A percentile compares a stretch with the other conserved stretches of the same genome.
Evolutionary conservation across 2,329 filamentous ascomycete genomes (phyloP).

Genomic region (Triangularia setosa): DNA sequence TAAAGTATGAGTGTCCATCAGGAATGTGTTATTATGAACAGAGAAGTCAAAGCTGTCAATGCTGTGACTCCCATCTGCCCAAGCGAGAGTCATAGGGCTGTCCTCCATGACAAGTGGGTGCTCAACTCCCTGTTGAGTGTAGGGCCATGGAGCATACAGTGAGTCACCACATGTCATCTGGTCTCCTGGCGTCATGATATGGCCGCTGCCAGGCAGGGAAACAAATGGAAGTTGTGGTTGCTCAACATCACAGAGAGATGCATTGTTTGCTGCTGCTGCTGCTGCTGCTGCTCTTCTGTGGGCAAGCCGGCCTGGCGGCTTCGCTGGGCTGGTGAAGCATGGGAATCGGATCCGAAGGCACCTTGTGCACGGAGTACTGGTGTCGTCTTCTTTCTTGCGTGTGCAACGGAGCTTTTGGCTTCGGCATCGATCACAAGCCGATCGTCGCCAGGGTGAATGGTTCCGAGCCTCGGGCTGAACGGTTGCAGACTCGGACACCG

Average conservation of each 20-base stretch:
- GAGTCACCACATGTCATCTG: neutral
- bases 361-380: constrained; percentile 6
- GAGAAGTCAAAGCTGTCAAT: neutral
- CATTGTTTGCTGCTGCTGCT: neutral
- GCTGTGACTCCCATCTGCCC: neutral
- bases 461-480: constrained; percentile 7
- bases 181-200: neutral
- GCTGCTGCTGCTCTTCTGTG: neutral
- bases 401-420: constrained; percentile 11
- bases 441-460: constrained; percentile 11
- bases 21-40: neutral
- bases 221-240: neutral
- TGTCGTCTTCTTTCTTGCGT: constrained; percentile 10
- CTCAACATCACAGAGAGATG: neutral
- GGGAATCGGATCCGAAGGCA: constrained; percentile 9
- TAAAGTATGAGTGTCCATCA: neutral
- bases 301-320: constrained; percentile 5
- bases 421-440: constrained; percentile 11
- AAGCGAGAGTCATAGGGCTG: neutral
- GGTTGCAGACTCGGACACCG: neutral
- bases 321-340: constrained; percentile 12
- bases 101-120: neutral
- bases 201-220: neutral
- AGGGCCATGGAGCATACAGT: constrained; percentile 3
- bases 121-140: neutral